Conservation (phyloP, 495 filamentous ascomycete species). For the Astrocystis sublimbata region DNA sequence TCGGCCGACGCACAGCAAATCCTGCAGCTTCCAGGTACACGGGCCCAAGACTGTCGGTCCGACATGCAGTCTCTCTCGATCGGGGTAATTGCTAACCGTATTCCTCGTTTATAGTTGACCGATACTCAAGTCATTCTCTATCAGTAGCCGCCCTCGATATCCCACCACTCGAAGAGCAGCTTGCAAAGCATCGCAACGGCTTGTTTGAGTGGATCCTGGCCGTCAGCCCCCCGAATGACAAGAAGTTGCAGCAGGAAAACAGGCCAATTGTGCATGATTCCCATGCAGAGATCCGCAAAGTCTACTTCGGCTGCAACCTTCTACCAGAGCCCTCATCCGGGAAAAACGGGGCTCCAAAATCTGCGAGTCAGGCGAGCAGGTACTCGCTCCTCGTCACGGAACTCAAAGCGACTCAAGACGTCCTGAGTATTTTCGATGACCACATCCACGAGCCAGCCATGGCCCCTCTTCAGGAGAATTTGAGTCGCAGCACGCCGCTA, state of each 20-base stretch:
- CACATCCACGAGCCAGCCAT: background rate
- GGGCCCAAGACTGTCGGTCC: background rate
- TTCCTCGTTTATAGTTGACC: conserved; percentile 14
- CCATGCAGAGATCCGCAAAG: conserved; percentile 18
- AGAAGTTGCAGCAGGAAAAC: conserved; percentile 15
- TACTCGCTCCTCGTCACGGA: conserved; percentile 27
- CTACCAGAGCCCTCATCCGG: conserved; percentile 27
- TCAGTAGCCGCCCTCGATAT: conserved; percentile 35
- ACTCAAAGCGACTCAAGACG: conserved; percentile 15
- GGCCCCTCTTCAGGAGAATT: background rate
- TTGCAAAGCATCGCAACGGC: conserved; percentile 53
- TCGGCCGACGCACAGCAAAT: conserved; percentile 15
- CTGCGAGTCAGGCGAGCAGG: background rate
- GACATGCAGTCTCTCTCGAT: background rate
- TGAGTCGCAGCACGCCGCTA: background rate
- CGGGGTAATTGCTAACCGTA: background rate
- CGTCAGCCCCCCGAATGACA: conserved; percentile 25
- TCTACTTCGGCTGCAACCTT: conserved; percentile 50
- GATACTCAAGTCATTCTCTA: conserved; percentile 32
- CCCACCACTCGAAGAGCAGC: conserved; percentile 39
- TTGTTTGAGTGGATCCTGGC: conserved; percentile 51
- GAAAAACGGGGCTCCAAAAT: conserved; percentile 9
- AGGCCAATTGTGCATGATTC: conserved; percentile 18
- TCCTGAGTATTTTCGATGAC: conserved; percentile 8
- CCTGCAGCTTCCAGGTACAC: conserved; percentile 28